These are phyloP conservation scores for Paramyrothecium sp. DNA, from an alignment of 2,329 filamentous ascomycete genomes.

Conservation along the genomic window DNA sequence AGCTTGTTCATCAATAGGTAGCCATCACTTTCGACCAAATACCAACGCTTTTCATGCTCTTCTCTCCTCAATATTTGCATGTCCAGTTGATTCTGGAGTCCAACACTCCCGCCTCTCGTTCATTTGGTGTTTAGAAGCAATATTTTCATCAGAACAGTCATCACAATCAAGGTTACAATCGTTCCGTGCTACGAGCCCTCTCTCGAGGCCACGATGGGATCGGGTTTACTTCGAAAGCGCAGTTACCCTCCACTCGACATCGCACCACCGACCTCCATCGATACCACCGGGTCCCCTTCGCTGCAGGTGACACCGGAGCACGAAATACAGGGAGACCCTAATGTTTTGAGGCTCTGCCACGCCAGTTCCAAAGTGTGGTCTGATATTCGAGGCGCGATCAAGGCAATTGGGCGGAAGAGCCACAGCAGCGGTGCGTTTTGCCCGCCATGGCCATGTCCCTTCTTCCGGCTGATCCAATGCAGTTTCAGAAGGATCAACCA, in stretches of 20 bases:
- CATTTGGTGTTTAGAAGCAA: too few relatives aligned
- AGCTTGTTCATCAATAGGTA: too few relatives aligned
- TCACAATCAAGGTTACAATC: not conserved
- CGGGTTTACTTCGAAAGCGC: slow-evolving; percentile 21
- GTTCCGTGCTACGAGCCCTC: not conserved
- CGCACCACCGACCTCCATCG: slow-evolving; percentile 12
- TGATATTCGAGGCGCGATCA: slow-evolving; percentile 31
- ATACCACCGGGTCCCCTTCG: slow-evolving; percentile 7
- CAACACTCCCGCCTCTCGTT: too few relatives aligned
- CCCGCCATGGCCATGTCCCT: too few relatives aligned
- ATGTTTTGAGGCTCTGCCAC: slow-evolving; percentile 19
- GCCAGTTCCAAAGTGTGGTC: slow-evolving; percentile 30
- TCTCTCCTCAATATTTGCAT: too few relatives aligned
- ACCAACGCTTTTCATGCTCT: too few relatives aligned
- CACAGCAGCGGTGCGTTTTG: slow-evolving; percentile 11
- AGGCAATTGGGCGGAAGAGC: slow-evolving; percentile 27
- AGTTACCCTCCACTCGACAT: slow-evolving; percentile 19
- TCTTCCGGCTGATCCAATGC: not conserved
- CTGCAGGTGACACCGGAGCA: slow-evolving; percentile 3
- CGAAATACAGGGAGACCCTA: slow-evolving; percentile 7
- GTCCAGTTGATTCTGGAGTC: too few relatives aligned
- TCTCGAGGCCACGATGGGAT: slow-evolving; percentile 22
- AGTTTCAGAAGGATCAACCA: slow-evolving; percentile 21
- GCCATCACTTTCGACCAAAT: too few relatives aligned
- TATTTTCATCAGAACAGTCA: not conserved